A percentile compares a stretch with the other conserved stretches of the same genome.
phyloP scores from a whole-genome alignment of 2,329 filamentous ascomycete genomes.

The Delphinella strobiligena region DNA sequence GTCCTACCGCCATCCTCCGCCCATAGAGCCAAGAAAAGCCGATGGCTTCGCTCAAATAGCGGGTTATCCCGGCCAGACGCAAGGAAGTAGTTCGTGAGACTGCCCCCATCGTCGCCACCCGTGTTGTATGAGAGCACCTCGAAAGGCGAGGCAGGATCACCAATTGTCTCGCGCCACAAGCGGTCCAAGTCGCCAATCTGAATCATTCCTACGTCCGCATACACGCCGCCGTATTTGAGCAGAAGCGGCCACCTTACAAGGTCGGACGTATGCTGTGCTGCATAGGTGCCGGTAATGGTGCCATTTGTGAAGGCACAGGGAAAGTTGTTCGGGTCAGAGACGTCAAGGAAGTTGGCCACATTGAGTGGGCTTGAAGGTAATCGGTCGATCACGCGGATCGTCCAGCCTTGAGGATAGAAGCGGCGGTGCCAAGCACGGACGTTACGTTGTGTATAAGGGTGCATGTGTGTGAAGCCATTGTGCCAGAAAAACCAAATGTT shows the following conservation, averaged over 20 bases:
- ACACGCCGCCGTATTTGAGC: conserved; percentile 46
- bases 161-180: conserved; percentile 40
- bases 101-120: conserved; percentile 23
- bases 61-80: conserved; percentile 29
- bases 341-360: conserved; percentile 29
- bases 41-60: conserved; percentile 37
- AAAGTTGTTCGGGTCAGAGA: not conserved
- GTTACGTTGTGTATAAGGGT: conserved; percentile 41
- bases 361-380: conserved; percentile 34
- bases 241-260: conserved; percentile 46
- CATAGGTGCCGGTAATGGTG: conserved; percentile 37
- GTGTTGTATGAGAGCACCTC: conserved; percentile 38
- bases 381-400: conserved; percentile 39
- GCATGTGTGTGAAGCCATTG: conserved; percentile 36
- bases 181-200: conserved; percentile 45
- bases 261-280: conserved; percentile 44
- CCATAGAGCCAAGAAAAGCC: conserved; percentile 42
- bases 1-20: conserved; percentile 31
- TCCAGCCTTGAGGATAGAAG: conserved; percentile 41
- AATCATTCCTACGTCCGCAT: conserved; percentile 45
- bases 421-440: conserved; percentile 43
- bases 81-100: conserved; percentile 41
- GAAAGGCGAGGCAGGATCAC: conserved; percentile 32
- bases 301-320: conserved; percentile 35
- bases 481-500: conserved; percentile 51